These are phyloP conservation scores for Proliferodiscus dingleyae DNA, from an alignment of 2,329 filamentous ascomycete species.

Conservation along the genomic window DNA sequence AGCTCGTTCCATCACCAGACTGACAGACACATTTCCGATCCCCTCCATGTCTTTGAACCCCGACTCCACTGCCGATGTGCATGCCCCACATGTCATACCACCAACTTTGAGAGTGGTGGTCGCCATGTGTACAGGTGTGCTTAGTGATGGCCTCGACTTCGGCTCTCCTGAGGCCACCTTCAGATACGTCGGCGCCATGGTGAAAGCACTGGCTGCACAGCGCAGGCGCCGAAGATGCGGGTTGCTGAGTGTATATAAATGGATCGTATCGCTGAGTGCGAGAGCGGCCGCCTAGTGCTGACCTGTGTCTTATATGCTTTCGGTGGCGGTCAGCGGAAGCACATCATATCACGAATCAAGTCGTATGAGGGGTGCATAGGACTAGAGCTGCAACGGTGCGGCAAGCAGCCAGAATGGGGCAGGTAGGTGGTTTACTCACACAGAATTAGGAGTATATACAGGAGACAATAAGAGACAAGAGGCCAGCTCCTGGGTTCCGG, in stretches of 20 bases:
- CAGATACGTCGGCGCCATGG: constrained; percentile 28
- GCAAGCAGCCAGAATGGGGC: too few relatives aligned
- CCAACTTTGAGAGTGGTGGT: constrained; percentile 88
- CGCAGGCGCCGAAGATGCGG: constrained; percentile 7
- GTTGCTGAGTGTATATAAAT: constrained; percentile 1
- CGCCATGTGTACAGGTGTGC: constrained; percentile 59
- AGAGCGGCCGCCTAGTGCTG: neutral
- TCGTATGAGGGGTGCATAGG: too few relatives aligned
- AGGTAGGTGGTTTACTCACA: too few relatives aligned
- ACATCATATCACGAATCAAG: too few relatives aligned
- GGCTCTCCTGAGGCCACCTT: constrained; percentile 23
- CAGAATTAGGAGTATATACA: constrained; percentile 16
- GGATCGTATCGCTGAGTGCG: neutral
- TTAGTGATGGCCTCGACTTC: constrained; percentile 13
- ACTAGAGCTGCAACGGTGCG: too few relatives aligned
- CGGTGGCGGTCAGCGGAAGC: too few relatives aligned
- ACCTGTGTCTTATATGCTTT: neutral
- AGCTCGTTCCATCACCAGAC: constrained; percentile 91
- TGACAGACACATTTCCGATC: constrained; percentile 82
- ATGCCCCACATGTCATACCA: constrained; percentile 90
- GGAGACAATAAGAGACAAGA: constrained; percentile 21
- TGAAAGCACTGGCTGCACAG: constrained; percentile 6
- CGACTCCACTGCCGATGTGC: constrained; percentile 90
- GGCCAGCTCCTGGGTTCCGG: constrained; percentile 30
- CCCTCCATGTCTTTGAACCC: constrained; percentile 81